Percentiles rank a stretch among this genome's conserved stretches.
Conservation (phyloP, 75 land plant species). For the Adiantum capillusveneris region DNA sequence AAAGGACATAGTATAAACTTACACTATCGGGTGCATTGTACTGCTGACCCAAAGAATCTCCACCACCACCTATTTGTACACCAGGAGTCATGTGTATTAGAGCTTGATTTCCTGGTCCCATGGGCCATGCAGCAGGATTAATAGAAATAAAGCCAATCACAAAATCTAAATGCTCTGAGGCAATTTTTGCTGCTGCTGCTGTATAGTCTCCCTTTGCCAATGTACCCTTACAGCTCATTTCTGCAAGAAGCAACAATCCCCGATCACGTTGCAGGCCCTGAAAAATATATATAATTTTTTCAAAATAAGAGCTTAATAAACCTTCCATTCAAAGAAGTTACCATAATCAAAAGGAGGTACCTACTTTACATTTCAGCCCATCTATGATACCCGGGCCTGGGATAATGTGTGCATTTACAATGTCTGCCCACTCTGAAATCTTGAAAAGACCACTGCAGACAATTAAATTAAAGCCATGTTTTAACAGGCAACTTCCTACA, state of each 20-base stretch:
- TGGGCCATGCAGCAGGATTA: constrained; percentile 91
- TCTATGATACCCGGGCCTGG: constrained; percentile 95
- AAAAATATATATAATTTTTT: not conserved
- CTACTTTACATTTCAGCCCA: constrained; percentile 84
- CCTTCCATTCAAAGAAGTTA: no score
- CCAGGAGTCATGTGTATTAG: constrained; percentile 95
- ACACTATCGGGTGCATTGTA: constrained; percentile 91
- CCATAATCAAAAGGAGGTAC: not conserved
- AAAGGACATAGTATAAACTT: constrained; percentile 20
- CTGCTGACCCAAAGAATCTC: constrained; percentile 93
- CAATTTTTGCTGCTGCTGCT: constrained; percentile 83
- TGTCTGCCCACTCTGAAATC: constrained; percentile 94
- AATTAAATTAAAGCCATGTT: no score
- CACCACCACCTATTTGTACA: constrained; percentile 85
- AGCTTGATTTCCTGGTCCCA: constrained; percentile 60
- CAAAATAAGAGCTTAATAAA: not conserved
- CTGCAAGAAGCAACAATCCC: constrained; percentile 85
- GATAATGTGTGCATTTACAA: constrained; percentile 84
- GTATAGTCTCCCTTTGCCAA: constrained; percentile 92
- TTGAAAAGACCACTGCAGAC: constrained; percentile 75
- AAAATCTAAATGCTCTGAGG: constrained; percentile 75
- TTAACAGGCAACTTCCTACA: no score
- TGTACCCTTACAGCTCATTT: constrained; percentile 94
- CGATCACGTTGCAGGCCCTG: constrained; percentile 74
- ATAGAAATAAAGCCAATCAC: constrained; percentile 97